Percentiles rank a stretch among this genome's conserved stretches.
These are phyloP conservation scores for Penicillium sp. DNA, from an alignment of 2,329 filamentous ascomycete species.

Conservation along the genomic window DNA sequence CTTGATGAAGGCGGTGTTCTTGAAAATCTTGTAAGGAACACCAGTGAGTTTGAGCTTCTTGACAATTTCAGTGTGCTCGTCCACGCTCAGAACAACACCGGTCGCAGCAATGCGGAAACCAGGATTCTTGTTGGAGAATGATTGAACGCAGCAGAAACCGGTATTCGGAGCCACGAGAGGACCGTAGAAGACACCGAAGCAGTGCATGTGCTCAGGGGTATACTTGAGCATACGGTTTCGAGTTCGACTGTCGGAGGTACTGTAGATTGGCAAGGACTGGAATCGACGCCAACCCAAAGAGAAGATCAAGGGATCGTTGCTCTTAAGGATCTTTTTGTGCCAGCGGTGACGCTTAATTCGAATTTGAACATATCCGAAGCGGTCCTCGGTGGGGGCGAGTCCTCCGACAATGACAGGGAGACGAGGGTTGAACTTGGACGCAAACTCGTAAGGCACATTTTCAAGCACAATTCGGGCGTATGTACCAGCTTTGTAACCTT, in stretches of 20 bases:
- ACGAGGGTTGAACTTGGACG: constrained; percentile 76
- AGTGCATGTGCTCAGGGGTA: constrained; percentile 99
- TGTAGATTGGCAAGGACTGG: constrained; percentile 90
- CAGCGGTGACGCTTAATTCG: constrained; percentile 96
- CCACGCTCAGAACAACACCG: constrained; percentile 89
- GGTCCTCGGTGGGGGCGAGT: constrained; percentile 89
- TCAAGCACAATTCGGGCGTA: constrained; percentile 92
- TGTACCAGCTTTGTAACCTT: constrained; percentile 88
- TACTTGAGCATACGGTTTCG: constrained; percentile 99
- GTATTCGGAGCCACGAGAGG: constrained; percentile 95
- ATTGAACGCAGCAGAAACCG: constrained; percentile 92
- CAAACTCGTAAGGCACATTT: constrained; percentile 88
- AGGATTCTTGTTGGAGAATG: constrained; percentile 79
- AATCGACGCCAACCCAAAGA: constrained; percentile 96
- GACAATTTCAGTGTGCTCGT: constrained; percentile 95
- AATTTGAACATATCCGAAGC: constrained; percentile 93
- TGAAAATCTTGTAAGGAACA: constrained; percentile 95
- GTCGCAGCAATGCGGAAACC: constrained; percentile 95
- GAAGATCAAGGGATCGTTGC: constrained; percentile 95
- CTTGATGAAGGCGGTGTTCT: constrained; percentile 98
- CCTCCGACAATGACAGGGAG: constrained; percentile 88
- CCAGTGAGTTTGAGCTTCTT: constrained; percentile 99
- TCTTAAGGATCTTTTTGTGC: constrained; percentile 99
- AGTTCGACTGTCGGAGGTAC: constrained; percentile 89
- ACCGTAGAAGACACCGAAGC: constrained; percentile 93